Evolutionary conservation across 2,329 filamentous ascomycete genomes (phyloP).

Genomic region (Fusarium brachygibbosum): DNA sequence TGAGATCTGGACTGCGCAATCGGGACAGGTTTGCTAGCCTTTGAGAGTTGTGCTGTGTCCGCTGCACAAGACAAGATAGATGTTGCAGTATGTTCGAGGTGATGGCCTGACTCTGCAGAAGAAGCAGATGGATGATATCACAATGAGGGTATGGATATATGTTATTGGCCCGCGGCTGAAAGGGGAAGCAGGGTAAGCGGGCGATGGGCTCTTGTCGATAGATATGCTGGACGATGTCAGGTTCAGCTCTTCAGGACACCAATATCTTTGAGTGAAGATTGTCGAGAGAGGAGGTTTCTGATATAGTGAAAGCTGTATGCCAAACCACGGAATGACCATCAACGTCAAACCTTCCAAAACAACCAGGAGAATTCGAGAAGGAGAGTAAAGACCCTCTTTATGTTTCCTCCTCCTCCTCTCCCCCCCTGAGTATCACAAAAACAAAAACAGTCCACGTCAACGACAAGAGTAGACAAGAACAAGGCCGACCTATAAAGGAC

Average conservation of each 20-base stretch:
- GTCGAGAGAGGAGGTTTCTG: not conserved
- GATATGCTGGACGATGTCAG: not conserved
- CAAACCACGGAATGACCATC: not conserved
- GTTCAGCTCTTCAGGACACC: not conserved
- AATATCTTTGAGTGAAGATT: not conserved
- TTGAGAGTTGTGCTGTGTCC: not conserved
- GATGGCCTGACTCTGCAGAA: not conserved
- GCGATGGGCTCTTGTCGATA: not conserved
- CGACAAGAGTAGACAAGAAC: not conserved
- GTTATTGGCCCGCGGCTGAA: not conserved
- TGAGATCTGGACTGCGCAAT: constrained; percentile 15
- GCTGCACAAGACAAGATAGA: not conserved
- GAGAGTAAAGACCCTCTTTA: constrained; percentile 30
- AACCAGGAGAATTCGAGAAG: not conserved
- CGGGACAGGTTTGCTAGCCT: not conserved
- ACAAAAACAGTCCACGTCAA: not conserved
- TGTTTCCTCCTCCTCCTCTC: constrained; percentile 3
- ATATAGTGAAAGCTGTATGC: not conserved
- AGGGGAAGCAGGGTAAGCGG: not conserved
- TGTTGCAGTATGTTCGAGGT: constrained; percentile 5
- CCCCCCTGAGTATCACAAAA: constrained; percentile 16
- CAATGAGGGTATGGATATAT: constrained; percentile 3
- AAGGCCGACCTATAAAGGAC: not conserved
- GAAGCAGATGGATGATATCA: constrained; percentile 3
- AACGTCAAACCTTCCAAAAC: not conserved